Conservation (phyloP, 2,329 filamentous ascomycete species). For the Parastagonospora avenae region DNA sequence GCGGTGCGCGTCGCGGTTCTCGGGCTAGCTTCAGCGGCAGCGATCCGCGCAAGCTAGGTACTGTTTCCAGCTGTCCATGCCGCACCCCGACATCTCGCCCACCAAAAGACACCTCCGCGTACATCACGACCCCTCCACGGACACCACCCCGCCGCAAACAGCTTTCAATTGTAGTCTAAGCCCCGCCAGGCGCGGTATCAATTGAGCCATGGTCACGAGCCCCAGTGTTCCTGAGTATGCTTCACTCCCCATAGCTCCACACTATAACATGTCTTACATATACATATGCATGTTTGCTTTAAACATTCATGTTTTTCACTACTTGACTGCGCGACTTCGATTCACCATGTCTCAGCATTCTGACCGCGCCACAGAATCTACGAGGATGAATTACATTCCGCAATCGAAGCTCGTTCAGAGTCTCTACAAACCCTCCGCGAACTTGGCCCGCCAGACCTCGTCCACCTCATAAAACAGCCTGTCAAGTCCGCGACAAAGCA, state of each 20-base stretch:
- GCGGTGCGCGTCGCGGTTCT: slow-evolving; percentile 4
- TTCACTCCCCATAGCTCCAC: slow-evolving; percentile 17
- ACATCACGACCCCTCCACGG: slow-evolving; percentile 14
- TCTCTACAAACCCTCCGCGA: slow-evolving; percentile 84
- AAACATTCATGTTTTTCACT: not conserved
- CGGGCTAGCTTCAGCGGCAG: slow-evolving; percentile 13
- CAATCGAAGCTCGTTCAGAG: slow-evolving; percentile 91
- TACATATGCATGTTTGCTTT: not conserved
- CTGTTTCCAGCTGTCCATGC: slow-evolving; percentile 21
- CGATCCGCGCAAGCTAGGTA: slow-evolving; percentile 20
- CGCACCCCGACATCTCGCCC: slow-evolving; percentile 19
- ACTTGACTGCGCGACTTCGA: not conserved
- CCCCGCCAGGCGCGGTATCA: slow-evolving; percentile 26
- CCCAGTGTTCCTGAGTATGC: slow-evolving; percentile 52
- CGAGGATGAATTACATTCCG: slow-evolving; percentile 89
- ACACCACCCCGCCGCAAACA: slow-evolving; percentile 13
- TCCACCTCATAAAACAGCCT: slow-evolving; percentile 85
- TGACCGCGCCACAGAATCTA: slow-evolving; percentile 69
- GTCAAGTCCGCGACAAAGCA: slow-evolving; percentile 65
- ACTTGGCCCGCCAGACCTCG: slow-evolving; percentile 92
- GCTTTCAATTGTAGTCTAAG: slow-evolving; percentile 4
- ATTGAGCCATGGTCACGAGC: slow-evolving; percentile 48
- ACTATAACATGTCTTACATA: slow-evolving; percentile 2
- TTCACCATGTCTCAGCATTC: slow-evolving; percentile 1
- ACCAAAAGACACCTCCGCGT: slow-evolving; percentile 10